Base-by-base conservation (phyloP, 176 grass and related monocot genomes). In the Secale cereale region DNA sequence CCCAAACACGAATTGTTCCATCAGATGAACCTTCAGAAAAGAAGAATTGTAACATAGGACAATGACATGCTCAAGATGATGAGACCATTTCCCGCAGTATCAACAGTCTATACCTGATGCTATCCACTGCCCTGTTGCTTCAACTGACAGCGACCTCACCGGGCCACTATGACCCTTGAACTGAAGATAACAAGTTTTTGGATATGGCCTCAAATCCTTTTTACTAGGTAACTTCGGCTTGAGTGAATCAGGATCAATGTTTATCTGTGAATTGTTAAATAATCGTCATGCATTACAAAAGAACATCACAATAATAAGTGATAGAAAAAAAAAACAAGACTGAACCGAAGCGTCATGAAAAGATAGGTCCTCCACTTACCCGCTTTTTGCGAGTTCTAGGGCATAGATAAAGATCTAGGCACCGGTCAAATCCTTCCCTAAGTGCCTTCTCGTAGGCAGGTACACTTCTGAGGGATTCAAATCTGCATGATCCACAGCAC, bases 141-240 rank as follows among this genome's bases (percentile, higher is more conserved):
- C 93, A 56, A 99, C 83, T 32, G 97, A 96, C 82, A 99, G 73
- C 23, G 87, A 92, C 66, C 88, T 96, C 83, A 99, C 88, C 76
- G 90, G 81, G 64, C 91, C 92, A 13, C 8, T 77, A 78, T 99
- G 97, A 41, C 97, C 97, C 84, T 76, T 94, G 70, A 94, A 99
- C 72, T 99, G 91, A 87, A 96, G 90, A 74, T 92, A 99, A 74
- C 90, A 99, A 79, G 86, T 99, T 78, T 82, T 92, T 2, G 93
- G 97, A 83, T 99, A 99, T 67, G 93, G 97, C 65, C 85, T 96
- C 61, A 99, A 81, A 85, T 99, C 97, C 62, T 99, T 99, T 91
- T 91, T 95, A 84, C 90, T 99, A 22, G 97, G 97, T 78, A 99
- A 78, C 66, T 94, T 99, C 7, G 93, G 93, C 70, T 96, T 99